Evolutionary conservation across 345 rosid species (phyloP).

Genomic region (Alliaria petiolata): DNA sequence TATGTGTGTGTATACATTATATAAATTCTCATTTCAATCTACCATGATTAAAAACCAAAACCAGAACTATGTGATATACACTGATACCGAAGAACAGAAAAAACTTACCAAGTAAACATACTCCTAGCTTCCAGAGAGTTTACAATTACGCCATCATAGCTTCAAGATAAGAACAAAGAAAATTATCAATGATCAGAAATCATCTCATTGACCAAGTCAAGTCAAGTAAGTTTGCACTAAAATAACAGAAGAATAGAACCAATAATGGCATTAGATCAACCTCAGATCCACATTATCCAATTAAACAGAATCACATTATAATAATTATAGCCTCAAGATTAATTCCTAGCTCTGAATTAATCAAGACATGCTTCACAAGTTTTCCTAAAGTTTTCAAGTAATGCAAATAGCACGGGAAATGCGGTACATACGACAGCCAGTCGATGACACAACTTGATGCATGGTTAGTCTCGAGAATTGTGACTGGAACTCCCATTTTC

Average conservation of each 20-base stretch:
- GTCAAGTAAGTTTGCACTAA: constrained; percentile 1
- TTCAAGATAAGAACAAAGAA: constrained; percentile 40
- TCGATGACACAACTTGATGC: constrained; percentile 49
- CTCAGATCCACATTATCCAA: constrained; percentile 11
- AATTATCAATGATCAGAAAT: constrained; percentile 17
- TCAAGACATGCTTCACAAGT: constrained; percentile 3
- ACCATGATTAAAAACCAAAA: constrained; percentile 5
- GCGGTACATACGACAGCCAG: constrained; percentile 77
- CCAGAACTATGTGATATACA: constrained; percentile 11
- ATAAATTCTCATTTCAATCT: background rate
- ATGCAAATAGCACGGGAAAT: background rate
- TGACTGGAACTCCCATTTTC: constrained; percentile 56
- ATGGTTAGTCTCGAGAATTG: constrained; percentile 35
- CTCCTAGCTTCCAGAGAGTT: constrained; percentile 66
- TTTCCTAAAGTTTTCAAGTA: background rate
- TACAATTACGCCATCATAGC: constrained; percentile 81
- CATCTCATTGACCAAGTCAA: constrained; percentile 25
- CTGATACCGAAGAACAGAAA: background rate
- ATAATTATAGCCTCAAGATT: background rate
- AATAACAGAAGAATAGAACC: constrained; percentile 10
- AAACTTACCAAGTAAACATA: constrained; percentile 61
- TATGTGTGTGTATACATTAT: background rate
- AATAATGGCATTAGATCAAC: constrained; percentile 4
- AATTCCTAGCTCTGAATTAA: constrained; percentile 1
- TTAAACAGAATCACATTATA: background rate